phyloP scores from a whole-genome alignment of 2,329 filamentous ascomycete species.

The Fusarium torulosum region DNA sequence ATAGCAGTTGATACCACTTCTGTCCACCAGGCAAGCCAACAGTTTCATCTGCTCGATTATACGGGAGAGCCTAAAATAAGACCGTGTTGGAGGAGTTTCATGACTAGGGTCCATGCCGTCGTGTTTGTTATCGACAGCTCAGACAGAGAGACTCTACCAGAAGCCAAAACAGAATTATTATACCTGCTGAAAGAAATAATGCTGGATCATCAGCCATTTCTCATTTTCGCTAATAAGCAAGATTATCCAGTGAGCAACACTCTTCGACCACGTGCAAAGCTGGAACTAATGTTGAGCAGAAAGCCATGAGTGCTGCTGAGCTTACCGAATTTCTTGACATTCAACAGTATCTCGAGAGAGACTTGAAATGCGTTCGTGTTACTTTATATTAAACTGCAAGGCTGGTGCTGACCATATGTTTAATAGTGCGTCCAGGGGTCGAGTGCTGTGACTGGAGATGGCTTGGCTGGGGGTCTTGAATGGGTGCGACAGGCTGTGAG shows the following conservation, averaged over 20 bases:
- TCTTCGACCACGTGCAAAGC: neutral
- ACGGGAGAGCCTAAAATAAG: neutral
- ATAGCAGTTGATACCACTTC: neutral
- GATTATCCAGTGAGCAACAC: neutral
- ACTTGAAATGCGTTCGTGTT: slow-evolving; percentile 4
- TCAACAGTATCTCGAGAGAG: neutral
- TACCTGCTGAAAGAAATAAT: neutral
- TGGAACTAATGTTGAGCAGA: neutral
- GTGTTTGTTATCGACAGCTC: slow-evolving; percentile 14
- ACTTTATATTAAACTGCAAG: fast-evolving
- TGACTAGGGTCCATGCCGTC: neutral
- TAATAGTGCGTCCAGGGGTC: neutral
- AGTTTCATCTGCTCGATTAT: slow-evolving; percentile 12
- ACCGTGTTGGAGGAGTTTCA: slow-evolving; percentile 12
- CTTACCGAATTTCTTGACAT: neutral
- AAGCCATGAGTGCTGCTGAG: neutral
- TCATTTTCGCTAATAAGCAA: slow-evolving; percentile 26
- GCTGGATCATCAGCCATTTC: slow-evolving; percentile 2
- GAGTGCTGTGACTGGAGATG: neutral
- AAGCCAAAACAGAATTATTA: neutral
- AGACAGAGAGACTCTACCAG: neutral
- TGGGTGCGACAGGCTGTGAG: neutral
- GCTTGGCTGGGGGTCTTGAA: neutral
- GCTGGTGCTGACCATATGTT: neutral
- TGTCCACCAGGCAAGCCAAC: neutral